phyloP scores from a whole-genome alignment of 257 asterid species.

The Penstemon eatonii region DNA sequence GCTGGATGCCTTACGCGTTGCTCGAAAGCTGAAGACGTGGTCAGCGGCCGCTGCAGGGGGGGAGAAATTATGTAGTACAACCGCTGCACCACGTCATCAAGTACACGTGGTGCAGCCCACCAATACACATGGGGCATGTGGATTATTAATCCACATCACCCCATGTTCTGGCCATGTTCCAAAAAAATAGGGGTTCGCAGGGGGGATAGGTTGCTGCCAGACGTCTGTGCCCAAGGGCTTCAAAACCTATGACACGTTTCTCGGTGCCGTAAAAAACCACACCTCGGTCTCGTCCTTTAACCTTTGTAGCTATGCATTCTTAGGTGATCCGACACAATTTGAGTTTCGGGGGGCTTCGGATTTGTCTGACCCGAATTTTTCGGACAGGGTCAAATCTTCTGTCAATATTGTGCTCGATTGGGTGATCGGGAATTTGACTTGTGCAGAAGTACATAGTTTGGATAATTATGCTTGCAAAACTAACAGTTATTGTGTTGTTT shows the following conservation, averaged over 20 bases:
- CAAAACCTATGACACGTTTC: background rate
- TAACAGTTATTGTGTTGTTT: constrained; percentile 55
- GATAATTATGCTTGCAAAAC: constrained; percentile 43
- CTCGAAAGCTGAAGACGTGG: constrained; percentile 35
- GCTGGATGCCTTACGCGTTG: constrained; percentile 61
- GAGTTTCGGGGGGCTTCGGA: constrained; percentile 51
- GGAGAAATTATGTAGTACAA: no score
- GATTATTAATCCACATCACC: no score
- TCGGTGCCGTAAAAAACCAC: constrained; percentile 25
- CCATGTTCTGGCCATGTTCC: no score
- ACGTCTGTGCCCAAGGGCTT: constrained; percentile 58
- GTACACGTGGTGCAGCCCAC: no score
- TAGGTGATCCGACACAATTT: constrained; percentile 53
- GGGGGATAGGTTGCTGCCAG: constrained; percentile 81
- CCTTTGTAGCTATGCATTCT: constrained; percentile 67
- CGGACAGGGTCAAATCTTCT: constrained; percentile 18
- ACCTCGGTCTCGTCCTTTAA: constrained; percentile 34
- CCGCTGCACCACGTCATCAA: no score
- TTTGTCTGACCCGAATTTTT: constrained; percentile 47
- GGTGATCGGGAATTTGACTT: constrained; percentile 60
- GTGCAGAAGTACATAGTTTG: constrained; percentile 28
- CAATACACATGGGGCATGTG: no score
- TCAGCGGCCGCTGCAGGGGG: constrained; percentile 55
- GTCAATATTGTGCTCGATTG: constrained; percentile 70
- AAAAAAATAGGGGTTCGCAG: no score